Base-by-base conservation (phyloP, 2,329 filamentous ascomycete species). In the Phialemoniopsis sp. region DNA sequence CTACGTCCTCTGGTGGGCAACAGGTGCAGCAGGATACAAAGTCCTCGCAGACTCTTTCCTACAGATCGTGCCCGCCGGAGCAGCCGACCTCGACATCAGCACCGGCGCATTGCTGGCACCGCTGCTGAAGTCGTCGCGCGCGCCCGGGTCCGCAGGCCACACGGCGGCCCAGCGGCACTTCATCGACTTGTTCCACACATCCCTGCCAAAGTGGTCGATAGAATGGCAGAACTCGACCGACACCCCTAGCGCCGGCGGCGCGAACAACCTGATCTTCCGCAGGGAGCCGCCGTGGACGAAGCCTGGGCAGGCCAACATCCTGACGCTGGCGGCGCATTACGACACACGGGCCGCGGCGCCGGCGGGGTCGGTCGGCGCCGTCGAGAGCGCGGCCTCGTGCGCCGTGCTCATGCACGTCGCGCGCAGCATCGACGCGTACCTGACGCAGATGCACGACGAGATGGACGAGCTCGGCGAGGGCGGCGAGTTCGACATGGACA, bases 301-400 rank as follows among this genome's bases (percentile, higher is more conserved):
- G 30, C 65, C 71, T 0, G 88, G 89, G 1, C 78, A 89, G 55
- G 78, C 86, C 13, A 84, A 83, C 37, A 67, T 85, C 37, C 65
- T 94, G 48, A 88, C 86, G 4, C 68, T 94, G 36, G 89, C 88
- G 8, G 89, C 88, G 28, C 89, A 94, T 56, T 94, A 91, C 58
- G 88, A 94, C 54, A 86, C 79, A 57, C 89, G 21, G 21, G 21
- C 21, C 10, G 21, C 21, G 21, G 6, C 6, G 21, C 21, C 6
- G 6, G 21, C 6, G 21, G 87, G 84, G 1, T 94, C 93, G 55
- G 85, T 94, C 36, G 89, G 89, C 2, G 89, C 88, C 1, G 91
- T 80, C 13, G 89, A 95, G 56, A 89, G 85, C 47, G 88, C 89
- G 1, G 89, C 80, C 9, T 87, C 89, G 14, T 93, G 87, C 58